phyloP scores from a whole-genome alignment of 768 basidiomycete species.

The Leccinum olivaceopallidum region DNA sequence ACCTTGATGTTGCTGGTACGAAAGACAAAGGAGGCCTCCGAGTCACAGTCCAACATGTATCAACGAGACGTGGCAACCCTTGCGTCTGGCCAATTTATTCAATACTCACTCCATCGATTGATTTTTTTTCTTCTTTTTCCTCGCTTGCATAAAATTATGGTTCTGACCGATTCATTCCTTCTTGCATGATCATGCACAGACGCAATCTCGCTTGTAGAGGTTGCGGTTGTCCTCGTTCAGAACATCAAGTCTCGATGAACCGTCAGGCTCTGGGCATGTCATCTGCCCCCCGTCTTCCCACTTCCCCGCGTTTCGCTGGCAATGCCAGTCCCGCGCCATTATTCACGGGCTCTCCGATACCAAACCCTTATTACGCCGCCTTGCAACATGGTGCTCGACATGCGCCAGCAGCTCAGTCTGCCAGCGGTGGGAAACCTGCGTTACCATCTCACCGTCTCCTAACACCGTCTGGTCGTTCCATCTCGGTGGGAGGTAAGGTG shows the following conservation, averaged over 20 bases:
- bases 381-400: constrained; percentile 26
- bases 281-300: constrained; percentile 21
- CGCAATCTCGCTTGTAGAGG: constrained; percentile 78
- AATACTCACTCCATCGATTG: not conserved
- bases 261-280: constrained; percentile 31
- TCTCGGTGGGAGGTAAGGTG: constrained; percentile 75
- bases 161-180: constrained; percentile 48
- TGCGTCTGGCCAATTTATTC: too few species aligned
- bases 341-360: constrained; percentile 24
- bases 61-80: constrained; percentile 62
- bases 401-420: constrained; percentile 29
- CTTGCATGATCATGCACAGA: constrained; percentile 55
- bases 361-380: constrained; percentile 27
- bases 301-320: constrained; percentile 28
- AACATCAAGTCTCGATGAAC: constrained; percentile 33
- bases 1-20: constrained; percentile 90
- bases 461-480: constrained; percentile 80
- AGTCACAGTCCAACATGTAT: constrained; percentile 92
- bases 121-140: not conserved
- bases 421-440: constrained; percentile 32
- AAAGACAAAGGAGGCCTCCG: constrained; percentile 88
- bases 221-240: constrained; percentile 64
- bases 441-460: constrained; percentile 66
- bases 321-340: constrained; percentile 17
- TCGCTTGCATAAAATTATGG: constrained; percentile 27